These are phyloP conservation scores for Prunus campanulata DNA, from an alignment of 306 rosid genomes.

Conservation along the genomic window DNA sequence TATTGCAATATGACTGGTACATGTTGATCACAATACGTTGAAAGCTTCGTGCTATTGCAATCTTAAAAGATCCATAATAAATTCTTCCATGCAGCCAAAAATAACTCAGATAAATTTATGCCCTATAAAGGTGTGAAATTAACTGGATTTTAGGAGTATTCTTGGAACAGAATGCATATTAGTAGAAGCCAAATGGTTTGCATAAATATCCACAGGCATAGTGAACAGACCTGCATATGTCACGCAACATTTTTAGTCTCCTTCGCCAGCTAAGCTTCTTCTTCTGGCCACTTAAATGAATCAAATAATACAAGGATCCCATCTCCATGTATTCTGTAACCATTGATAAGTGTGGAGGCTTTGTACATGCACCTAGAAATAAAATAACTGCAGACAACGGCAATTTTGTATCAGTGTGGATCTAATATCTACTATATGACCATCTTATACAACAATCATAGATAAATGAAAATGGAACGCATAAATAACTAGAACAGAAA, in stretches of 20 bases:
- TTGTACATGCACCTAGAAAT: constrained; percentile 98
- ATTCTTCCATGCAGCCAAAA: not conserved
- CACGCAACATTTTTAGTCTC: constrained; percentile 84
- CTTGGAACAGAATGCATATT: not conserved
- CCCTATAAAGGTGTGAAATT: not conserved
- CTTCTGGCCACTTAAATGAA: constrained; percentile 90
- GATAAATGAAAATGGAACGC: constrained; percentile 12
- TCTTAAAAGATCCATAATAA: not conserved
- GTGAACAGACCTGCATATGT: constrained; percentile 78
- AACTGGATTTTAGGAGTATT: not conserved
- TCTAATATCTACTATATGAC: not conserved
- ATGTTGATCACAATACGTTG: not conserved
- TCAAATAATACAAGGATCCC: constrained; percentile 92
- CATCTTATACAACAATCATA: constrained; percentile 20
- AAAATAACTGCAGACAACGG: constrained; percentile 76
- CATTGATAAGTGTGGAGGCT: constrained; percentile 97
- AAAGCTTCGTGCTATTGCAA: not conserved
- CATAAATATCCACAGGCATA: constrained; percentile 8
- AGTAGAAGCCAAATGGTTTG: constrained; percentile 12
- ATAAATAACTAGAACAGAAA: constrained; percentile 25
- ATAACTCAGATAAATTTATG: not conserved
- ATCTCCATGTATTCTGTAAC: constrained; percentile 95
- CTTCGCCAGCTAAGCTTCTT: constrained; percentile 91
- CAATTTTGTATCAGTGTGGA: constrained; percentile 12
- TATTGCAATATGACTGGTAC: not conserved